Percentiles rank a stretch among this genome's conserved stretches.
These are phyloP conservation scores for Kurtzmaniella quercitrusa DNA, from an alignment of 1,139 yeast species.

Conservation along the genomic window DNA sequence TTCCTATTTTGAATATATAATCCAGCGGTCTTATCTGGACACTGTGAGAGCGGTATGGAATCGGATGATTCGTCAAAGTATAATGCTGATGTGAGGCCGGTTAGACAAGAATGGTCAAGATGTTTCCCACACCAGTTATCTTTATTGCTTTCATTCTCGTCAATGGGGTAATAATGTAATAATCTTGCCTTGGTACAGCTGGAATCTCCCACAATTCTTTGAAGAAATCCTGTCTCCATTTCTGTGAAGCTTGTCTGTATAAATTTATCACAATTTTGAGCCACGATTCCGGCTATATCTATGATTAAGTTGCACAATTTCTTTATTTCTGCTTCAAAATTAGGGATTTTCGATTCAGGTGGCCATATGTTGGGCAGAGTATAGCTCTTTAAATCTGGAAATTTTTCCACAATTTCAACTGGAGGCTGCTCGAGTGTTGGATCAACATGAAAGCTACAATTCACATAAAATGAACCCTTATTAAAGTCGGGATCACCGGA, in stretches of 20 bases:
- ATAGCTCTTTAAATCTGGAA: slow-evolving; percentile 38
- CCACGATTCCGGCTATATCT: slow-evolving; percentile 48
- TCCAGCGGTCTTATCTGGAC: slow-evolving; percentile 50
- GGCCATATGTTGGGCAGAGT: slow-evolving; percentile 59
- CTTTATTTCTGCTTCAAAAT: slow-evolving; percentile 33
- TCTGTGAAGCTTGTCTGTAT: slow-evolving; percentile 25
- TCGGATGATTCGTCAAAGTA: slow-evolving; percentile 36
- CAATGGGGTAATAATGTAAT: slow-evolving; percentile 48
- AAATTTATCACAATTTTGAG: slow-evolving; percentile 50
- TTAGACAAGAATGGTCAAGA: slow-evolving; percentile 58
- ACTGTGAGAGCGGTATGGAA: slow-evolving; percentile 15
- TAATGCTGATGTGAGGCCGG: slow-evolving; percentile 58
- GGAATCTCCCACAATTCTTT: slow-evolving; percentile 44
- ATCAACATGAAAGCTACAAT: slow-evolving; percentile 53
- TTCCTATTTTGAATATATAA: slow-evolving; percentile 49
- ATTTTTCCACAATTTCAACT: slow-evolving; percentile 22
- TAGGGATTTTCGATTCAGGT: not conserved
- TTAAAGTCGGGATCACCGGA: slow-evolving; percentile 43
- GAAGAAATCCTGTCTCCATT: slow-evolving; percentile 30
- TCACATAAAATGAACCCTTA: slow-evolving; percentile 60
- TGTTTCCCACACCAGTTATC: slow-evolving; percentile 67
- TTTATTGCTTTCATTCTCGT: slow-evolving; percentile 10
- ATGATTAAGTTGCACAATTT: slow-evolving; percentile 44
- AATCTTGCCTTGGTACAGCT: slow-evolving; percentile 59
- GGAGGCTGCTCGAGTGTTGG: slow-evolving; percentile 44